Base-by-base conservation (phyloP, 73 alveolate species). In the Tetrahymena thermophila region DNA sequence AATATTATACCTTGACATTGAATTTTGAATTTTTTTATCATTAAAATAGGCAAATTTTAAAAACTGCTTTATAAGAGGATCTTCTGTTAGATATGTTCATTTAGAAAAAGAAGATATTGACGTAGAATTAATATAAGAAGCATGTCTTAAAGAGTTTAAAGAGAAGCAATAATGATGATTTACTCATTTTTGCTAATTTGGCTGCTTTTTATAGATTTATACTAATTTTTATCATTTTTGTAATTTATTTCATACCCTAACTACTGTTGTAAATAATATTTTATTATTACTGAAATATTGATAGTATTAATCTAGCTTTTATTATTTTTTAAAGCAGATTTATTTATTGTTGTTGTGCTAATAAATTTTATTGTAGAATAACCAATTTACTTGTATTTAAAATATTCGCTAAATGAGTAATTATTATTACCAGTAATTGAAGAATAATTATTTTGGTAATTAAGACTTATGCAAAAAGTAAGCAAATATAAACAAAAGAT, bases 41-140 rank as follows among this genome's bases (percentile, higher is more conserved):
- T 40, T 94, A 34, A 16, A 89, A 35, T 89, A 85, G 56, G 38
- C 94, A 25, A 89, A 83, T 35, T 17, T 95, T 55, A 85, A 93
- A 56, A 95, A 85, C 93, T 43, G 95, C 83, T 95, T 95, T 42
- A 95, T 95, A 19, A 84, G 95, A 89, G 97, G 97, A 85, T 95
- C 97, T 7, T 85, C 93, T 28, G 95, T 95, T 14, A 95, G 94
- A 89, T 95, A 95, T 35, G 44, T 95, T 34, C 97, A 95, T 35
- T 56, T 95, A 35, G 95, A 94, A 50, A 23, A 84, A 38, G 97
- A 85, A 34, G 97, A 95, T 34, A 42, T 95, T 7, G 95, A 95
- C 25, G 85, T 43, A 44, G 95, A 95, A 55, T 94, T 95, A n/a
- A 43, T 95, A 93, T 85, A 85, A 34, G 93, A 89, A 43, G 97